These are phyloP conservation scores for Venturia asperata DNA, from an alignment of 2,329 filamentous ascomycete species.

Conservation along the genomic window DNA sequence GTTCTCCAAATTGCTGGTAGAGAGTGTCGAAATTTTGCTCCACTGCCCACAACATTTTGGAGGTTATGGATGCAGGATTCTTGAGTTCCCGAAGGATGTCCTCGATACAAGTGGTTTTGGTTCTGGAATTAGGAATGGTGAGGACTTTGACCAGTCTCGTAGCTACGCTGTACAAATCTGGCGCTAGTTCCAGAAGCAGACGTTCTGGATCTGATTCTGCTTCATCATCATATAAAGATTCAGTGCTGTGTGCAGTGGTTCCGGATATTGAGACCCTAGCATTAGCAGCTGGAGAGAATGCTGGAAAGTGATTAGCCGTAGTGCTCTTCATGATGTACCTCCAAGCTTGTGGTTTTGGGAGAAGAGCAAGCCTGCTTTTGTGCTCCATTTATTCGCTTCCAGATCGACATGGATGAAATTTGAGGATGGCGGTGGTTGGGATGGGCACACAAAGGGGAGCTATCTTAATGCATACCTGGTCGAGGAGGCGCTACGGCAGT, in stretches of 20 bases:
- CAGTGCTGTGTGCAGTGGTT: neutral
- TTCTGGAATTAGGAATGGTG: constrained; percentile 24
- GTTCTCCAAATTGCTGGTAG: neutral
- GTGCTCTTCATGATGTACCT: neutral
- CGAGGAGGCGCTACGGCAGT: neutral
- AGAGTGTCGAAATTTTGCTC: constrained; percentile 34
- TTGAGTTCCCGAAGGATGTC: constrained; percentile 27
- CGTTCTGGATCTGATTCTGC: neutral
- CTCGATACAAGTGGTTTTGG: neutral
- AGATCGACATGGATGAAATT: neutral
- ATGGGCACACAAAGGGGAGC: neutral
- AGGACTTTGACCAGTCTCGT: constrained; percentile 27
- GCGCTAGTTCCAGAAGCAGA: neutral
- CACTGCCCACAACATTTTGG: constrained; percentile 30
- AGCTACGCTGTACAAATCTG: constrained; percentile 22
- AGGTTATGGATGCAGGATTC: constrained; percentile 32
- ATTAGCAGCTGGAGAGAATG: neutral
- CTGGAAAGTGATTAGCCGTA: neutral
- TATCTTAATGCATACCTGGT: neutral
- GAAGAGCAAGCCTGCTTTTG: neutral
- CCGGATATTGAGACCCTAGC: constrained; percentile 10
- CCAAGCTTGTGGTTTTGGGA: neutral
- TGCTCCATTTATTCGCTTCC: neutral
- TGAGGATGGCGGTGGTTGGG: no score
- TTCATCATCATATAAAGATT: constrained; percentile 12